These are phyloP conservation scores for Lachnellula occidentalis DNA, from an alignment of 2,329 filamentous ascomycete genomes.

Conservation along the genomic window DNA sequence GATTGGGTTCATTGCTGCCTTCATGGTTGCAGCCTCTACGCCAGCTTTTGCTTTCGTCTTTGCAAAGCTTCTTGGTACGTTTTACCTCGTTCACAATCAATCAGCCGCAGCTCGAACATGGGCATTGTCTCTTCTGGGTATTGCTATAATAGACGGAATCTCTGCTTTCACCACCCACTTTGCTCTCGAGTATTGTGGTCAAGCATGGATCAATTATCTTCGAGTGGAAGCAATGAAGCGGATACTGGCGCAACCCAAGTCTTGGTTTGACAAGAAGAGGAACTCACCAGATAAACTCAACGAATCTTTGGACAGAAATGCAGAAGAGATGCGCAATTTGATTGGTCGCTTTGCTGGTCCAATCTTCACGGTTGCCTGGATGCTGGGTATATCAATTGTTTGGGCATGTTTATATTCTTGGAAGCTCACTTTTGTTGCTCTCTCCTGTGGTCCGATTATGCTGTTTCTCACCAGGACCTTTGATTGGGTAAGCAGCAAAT, in stretches of 20 bases:
- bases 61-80: slow-evolving; percentile 64
- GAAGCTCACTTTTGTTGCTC: slow-evolving; percentile 72
- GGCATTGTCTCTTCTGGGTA: slow-evolving; percentile 61
- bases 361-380: slow-evolving; percentile 58
- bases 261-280: slow-evolving; percentile 69
- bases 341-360: slow-evolving; percentile 72
- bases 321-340: slow-evolving; percentile 82
- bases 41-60: slow-evolving; percentile 72
- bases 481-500: slow-evolving; percentile 58
- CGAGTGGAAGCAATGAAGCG: slow-evolving; percentile 62
- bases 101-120: slow-evolving; percentile 41
- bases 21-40: slow-evolving; percentile 23
- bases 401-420: slow-evolving; percentile 75
- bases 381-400: slow-evolving; percentile 61
- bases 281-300: slow-evolving; percentile 61
- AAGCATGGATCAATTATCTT: slow-evolving; percentile 71
- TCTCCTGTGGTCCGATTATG: slow-evolving; percentile 64
- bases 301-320: slow-evolving; percentile 71
- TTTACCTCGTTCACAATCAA: slow-evolving; percentile 46
- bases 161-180: slow-evolving; percentile 64
- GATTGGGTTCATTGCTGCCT: slow-evolving; percentile 45
- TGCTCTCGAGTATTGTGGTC: slow-evolving; percentile 64
- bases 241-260: slow-evolving; percentile 68
- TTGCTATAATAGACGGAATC: slow-evolving; percentile 62
- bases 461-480: slow-evolving; percentile 62